Base-by-base conservation (phyloP, 495 filamentous ascomycete genomes). In the Aspergillus carlsbadensis region DNA sequence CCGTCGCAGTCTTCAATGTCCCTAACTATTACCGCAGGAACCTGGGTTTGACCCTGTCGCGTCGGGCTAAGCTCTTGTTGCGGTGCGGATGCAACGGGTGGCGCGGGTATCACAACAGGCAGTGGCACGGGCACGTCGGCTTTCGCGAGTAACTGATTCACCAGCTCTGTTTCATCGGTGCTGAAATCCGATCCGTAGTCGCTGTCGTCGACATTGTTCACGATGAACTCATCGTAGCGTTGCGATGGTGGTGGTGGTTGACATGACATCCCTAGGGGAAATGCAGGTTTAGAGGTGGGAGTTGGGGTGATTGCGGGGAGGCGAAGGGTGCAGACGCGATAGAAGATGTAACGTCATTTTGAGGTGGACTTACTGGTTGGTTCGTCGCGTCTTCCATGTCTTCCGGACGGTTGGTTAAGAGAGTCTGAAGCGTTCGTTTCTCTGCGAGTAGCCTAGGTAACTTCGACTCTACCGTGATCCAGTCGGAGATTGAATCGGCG, bases 141-240 rank as follows among this genome's bases (percentile, higher is more conserved):
- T 68, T 70, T 36, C 47, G 67, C 64, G 53, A 84, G 70, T 15
- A 82, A 57, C 10, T 76, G 69, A 61, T 73, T 70, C 60, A 83
- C 42, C n/a, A 82, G 57, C 34, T 69, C 69, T 57, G 82, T 76
- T 64, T 91, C 87, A 46, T 86, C 87, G 10, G 74, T 68, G 0
- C 84, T 83, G 57, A 90, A 85, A 53, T 90, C 86, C 26, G 87
- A 90, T 21, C 86, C 87, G 76, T 90, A 92, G 54, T 89, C 85
- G 62, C 78, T 85, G 40, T n/a, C 40, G 13, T 37, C 5, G 47
- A 11, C 33, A 39, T 50, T 34, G 35, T 57, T 67, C 11, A 60
- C 59, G 29, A 65, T 65, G 35, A 55, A 37, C 37, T 50, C 46
- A 1, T 60, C 60, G 8, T 56, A 45, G 57, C 43, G 56, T 64